Conservation (phyloP, 1,284 basidiomycete genomes). For the Phlebopus sp. region DNA sequence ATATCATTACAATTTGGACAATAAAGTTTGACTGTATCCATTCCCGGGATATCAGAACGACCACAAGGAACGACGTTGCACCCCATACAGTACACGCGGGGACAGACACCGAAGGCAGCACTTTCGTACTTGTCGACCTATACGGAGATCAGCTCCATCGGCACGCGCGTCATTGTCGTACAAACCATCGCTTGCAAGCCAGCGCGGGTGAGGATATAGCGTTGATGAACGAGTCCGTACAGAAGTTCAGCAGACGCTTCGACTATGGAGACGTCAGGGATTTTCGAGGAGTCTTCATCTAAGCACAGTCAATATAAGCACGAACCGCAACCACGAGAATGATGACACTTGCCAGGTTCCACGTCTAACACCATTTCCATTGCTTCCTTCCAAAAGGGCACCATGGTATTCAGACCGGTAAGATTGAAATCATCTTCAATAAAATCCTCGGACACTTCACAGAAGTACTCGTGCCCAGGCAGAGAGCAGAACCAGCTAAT, state of each 20-base stretch:
- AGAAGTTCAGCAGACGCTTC: slow-evolving; percentile 97
- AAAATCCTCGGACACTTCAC: slow-evolving; percentile 96
- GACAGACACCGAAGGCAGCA: slow-evolving; percentile 92
- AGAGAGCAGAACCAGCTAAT: slow-evolving; percentile 99
- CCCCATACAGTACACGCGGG: slow-evolving; percentile 90
- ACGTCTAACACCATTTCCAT: slow-evolving; percentile 99
- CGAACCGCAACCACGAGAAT: slow-evolving; percentile 14
- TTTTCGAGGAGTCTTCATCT: slow-evolving; percentile 93
- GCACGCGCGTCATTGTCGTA: slow-evolving; percentile 10
- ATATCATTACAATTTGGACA: slow-evolving; percentile 99
- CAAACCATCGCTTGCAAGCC: slow-evolving; percentile 94
- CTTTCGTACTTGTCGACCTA: slow-evolving; percentile 96
- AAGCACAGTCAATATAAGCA: slow-evolving; percentile 16
- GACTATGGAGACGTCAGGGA: slow-evolving; percentile 94
- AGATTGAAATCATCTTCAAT: slow-evolving; percentile 99
- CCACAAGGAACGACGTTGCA: slow-evolving; percentile 95
- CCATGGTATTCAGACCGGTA: slow-evolving; percentile 92
- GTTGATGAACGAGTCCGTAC: slow-evolving; percentile 96
- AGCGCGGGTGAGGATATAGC: slow-evolving; percentile 93
- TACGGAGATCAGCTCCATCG: slow-evolving; percentile 19
- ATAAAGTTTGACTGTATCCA: slow-evolving; percentile 98
- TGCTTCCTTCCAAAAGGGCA: slow-evolving; percentile 99
- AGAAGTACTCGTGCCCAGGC: slow-evolving; percentile 99
- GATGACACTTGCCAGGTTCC: slow-evolving; percentile 80
- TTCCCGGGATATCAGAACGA: slow-evolving; percentile 92